phyloP scores from a whole-genome alignment of 169 alveolate genomes.

The Plasmodium gallinaceum region DNA sequence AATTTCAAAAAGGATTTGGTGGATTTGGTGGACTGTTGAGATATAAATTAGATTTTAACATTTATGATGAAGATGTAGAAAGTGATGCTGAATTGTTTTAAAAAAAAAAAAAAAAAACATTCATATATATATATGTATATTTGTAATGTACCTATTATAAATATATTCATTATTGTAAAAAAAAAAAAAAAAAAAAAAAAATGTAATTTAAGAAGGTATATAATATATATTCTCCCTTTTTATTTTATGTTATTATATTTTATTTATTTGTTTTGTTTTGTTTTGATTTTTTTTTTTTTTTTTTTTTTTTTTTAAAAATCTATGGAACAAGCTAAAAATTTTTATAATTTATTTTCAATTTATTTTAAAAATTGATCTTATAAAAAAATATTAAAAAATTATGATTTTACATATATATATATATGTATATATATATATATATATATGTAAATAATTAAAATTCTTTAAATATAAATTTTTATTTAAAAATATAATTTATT shows the following conservation, averaged over 20 bases:
- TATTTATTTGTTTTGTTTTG: no score
- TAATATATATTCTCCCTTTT: no score
- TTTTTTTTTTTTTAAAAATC: no score
- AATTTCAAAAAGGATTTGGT: slow-evolving; percentile 98
- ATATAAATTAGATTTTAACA: slow-evolving; percentile 93
- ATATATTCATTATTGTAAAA: background rate
- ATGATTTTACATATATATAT: background rate
- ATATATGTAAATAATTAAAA: background rate
- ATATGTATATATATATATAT: background rate
- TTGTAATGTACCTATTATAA: background rate
- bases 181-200: no score
- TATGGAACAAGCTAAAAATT: no score
- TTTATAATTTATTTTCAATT: no score
- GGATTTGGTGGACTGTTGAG: slow-evolving; percentile 99
- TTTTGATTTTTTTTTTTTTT: no score
- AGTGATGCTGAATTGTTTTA: slow-evolving; percentile 57
- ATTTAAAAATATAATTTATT: background rate
- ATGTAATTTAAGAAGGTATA: no score
- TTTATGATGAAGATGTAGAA: slow-evolving; percentile 80
- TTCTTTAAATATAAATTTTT: background rate
- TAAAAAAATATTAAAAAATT: no score
- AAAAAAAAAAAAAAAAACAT: background rate
- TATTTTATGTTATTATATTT: no score
- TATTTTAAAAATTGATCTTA: no score
- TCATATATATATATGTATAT: background rate